phyloP scores from a whole-genome alignment of 2,329 filamentous ascomycete genomes.

The Trichophyton mentagrophytes region DNA sequence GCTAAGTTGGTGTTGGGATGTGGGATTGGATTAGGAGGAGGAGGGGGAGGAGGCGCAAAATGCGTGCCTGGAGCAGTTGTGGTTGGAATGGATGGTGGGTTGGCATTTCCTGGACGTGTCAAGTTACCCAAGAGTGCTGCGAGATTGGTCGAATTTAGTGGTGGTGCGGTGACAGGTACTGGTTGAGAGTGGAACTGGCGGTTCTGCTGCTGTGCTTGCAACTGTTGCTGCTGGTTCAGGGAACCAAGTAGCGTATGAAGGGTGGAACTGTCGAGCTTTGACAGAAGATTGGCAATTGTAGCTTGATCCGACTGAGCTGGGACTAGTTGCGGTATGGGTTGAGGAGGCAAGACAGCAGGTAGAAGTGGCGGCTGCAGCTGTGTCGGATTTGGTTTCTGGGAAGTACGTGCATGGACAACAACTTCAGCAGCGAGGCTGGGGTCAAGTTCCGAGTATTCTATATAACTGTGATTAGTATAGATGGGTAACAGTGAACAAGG shows the following conservation, averaged over 20 bases:
- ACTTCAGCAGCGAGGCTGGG: constrained; percentile 68
- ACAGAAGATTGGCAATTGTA: constrained; percentile 53
- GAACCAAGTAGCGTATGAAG: constrained; percentile 58
- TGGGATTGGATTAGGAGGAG: constrained; percentile 18
- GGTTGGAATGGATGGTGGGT: background rate
- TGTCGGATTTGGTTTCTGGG: constrained; percentile 23
- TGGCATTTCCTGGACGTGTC: constrained; percentile 8
- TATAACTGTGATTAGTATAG: constrained; percentile 13
- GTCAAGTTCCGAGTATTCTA: constrained; percentile 72
- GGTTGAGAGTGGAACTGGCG: constrained; percentile 26
- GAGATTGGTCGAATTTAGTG: constrained; percentile 15
- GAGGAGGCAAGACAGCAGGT: constrained; percentile 10
- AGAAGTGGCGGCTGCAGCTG: constrained; percentile 21
- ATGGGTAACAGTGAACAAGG: constrained; percentile 6
- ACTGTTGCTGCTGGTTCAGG: constrained; percentile 25
- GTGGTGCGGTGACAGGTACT: constrained; percentile 13
- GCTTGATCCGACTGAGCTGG: constrained; percentile 21
- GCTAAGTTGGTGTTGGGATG: constrained; percentile 27
- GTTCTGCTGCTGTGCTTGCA: background rate
- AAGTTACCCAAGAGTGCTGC: constrained; percentile 15
- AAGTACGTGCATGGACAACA: constrained; percentile 47
- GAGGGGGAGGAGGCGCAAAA: constrained; percentile 13
- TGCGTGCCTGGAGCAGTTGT: background rate
- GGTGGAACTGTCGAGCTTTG: constrained; percentile 53
- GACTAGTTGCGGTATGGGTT: background rate